Conservation (phyloP, 139 green algal species). For the Nannochloris sp. region DNA sequence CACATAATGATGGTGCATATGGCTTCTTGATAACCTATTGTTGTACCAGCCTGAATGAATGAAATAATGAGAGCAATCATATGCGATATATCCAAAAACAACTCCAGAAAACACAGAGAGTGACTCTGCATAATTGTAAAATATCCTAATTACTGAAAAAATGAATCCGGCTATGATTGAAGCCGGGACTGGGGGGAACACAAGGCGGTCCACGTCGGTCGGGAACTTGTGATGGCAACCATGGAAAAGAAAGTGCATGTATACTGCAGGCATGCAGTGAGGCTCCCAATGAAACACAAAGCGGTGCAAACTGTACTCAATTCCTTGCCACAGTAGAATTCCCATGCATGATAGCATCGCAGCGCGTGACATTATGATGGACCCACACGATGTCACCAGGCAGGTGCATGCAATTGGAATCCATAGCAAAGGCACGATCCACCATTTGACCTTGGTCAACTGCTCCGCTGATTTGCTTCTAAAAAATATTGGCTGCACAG, state of each 20-base stretch:
- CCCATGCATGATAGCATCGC: slow-evolving; percentile 31
- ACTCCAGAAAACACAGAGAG: slow-evolving; percentile 56
- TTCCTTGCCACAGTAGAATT: slow-evolving; percentile 64
- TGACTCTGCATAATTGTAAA: slow-evolving; percentile 19
- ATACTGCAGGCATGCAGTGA: slow-evolving; percentile 41
- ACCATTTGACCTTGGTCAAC: slow-evolving; percentile 50
- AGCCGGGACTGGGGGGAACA: slow-evolving; percentile 82
- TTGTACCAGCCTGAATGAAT: slow-evolving; percentile 51
- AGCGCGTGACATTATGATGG: not conserved
- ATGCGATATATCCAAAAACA: slow-evolving; percentile 78
- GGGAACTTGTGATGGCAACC: slow-evolving; percentile 95
- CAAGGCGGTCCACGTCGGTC: slow-evolving; percentile 69
- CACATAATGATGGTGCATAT: slow-evolving; percentile 77
- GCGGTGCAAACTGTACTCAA: slow-evolving; percentile 88
- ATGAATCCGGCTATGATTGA: slow-evolving; percentile 32
- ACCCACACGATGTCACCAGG: not conserved
- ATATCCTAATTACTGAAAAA: slow-evolving; percentile 20
- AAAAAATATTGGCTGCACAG: slow-evolving; percentile 77
- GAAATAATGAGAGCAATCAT: slow-evolving; percentile 85
- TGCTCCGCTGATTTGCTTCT: slow-evolving; percentile 38
- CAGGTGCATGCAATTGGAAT: slow-evolving; percentile 30
- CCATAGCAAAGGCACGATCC: slow-evolving; percentile 84
- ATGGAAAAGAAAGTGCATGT: slow-evolving; percentile 88
- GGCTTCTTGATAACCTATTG: slow-evolving; percentile 31
- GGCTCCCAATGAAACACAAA: slow-evolving; percentile 77